Base-by-base conservation (phyloP, 2,329 filamentous ascomycete species). In the Microcyclospora pomicola region DNA sequence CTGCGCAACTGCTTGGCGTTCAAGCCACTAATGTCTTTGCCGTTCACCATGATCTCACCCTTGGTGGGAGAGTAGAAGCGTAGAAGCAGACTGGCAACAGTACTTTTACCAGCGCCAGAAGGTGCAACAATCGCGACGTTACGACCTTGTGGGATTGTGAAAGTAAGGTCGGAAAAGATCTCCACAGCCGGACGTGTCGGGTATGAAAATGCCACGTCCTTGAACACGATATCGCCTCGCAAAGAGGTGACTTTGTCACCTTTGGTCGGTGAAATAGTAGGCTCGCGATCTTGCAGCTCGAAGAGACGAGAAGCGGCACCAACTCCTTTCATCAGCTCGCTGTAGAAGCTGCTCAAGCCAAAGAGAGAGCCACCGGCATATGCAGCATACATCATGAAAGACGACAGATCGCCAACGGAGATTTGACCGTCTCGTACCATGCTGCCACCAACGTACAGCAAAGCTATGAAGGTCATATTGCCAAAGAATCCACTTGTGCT, bases 281-380 rank as follows among this genome's bases (percentile, higher is more conserved):
- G 82, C 41, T 83, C 69, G 45, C 91, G 79, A 59, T 98, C 91
- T 58, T 96, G 87, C 5, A 98, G 72, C 56, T 98, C 91, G 54
- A 98, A 98, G 1, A 98, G 69, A 42, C 91, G 81, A 53, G 82
- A 93, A n/a, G 91, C 91, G 31, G 91, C 91, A 52, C 92, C 91
- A 3, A 94, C 88, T 31, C 92, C 92, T 61, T 98, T 98, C 91
- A 98, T 98, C 44, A 98, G 71, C 58, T 98, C 91, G 0, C 87
- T 94, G 62, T 95, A 98, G 64, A 98, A 98, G 40, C 83, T 85
- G 3, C 86, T 94, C 2, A 98, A 68, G 3, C 91, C 91, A 50
- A 96, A 94, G 46, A 98, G 73, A 61, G 84, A 93, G 35, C 83
- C 91, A 13, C 77, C 77, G 37, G 77, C 77, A 50, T 80, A 96